These are phyloP conservation scores for Picocystis salinarum DNA, from an alignment of 139 green algal species.

Conservation along the genomic window DNA sequence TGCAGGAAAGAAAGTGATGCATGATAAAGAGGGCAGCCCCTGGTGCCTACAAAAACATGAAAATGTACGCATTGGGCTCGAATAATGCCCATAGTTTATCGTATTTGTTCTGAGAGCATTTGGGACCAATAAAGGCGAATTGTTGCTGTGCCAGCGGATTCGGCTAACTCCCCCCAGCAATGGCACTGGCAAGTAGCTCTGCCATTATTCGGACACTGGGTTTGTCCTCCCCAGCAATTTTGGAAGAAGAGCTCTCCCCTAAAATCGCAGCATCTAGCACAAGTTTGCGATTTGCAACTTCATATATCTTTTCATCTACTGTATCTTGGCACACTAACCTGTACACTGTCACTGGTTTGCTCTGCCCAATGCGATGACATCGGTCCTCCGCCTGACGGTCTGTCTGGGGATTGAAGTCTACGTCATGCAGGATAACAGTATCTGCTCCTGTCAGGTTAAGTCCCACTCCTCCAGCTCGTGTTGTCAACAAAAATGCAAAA, in stretches of 20 bases:
- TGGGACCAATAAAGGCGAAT: no score
- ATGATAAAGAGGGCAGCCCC: no score
- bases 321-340: slow-evolving; percentile 57
- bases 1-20: no score
- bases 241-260: slow-evolving; percentile 7
- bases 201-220: no score
- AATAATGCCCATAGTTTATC: no score
- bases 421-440: slow-evolving; percentile 84
- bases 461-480: slow-evolving; percentile 73
- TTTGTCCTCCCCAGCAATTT: no score
- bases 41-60: no score
- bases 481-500: slow-evolving; percentile 84
- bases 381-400: slow-evolving; percentile 58
- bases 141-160: no score
- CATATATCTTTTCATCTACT: slow-evolving; percentile 67
- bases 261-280: slow-evolving; percentile 35
- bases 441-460: slow-evolving; percentile 89
- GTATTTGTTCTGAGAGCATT: no score
- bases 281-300: slow-evolving; percentile 71
- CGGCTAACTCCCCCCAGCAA: no score
- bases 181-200: no score
- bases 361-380: slow-evolving; percentile 62
- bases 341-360: slow-evolving; percentile 62
- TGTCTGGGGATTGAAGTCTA: slow-evolving; percentile 79
- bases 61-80: no score